Conservation (phyloP, 1,284 basidiomycete species). For the Irpex sp. region DNA sequence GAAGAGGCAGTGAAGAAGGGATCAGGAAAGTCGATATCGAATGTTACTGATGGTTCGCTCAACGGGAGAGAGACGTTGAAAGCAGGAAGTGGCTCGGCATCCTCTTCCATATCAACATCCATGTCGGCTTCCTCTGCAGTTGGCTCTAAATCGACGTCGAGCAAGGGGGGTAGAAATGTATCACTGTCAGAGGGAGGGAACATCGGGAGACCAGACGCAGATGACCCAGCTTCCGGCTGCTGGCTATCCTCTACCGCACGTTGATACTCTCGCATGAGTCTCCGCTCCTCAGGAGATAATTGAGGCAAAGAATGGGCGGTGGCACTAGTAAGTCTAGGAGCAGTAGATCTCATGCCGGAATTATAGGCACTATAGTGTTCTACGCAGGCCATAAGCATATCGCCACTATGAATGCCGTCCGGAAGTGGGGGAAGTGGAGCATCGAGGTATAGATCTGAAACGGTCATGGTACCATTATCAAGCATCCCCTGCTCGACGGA, state of each 20-base stretch:
- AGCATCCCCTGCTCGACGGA: background rate
- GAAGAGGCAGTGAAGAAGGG: background rate
- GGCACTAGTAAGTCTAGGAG: background rate
- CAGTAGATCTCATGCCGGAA: background rate
- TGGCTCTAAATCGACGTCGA: background rate
- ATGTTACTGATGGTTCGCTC: background rate
- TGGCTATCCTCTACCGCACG: background rate
- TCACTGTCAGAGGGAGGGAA: background rate
- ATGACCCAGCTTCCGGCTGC: background rate
- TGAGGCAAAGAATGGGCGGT: background rate
- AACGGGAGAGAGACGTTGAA: background rate
- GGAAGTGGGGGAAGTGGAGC: background rate
- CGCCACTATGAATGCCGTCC: background rate
- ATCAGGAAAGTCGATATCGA: background rate
- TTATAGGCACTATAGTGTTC: background rate
- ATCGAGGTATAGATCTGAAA: background rate
- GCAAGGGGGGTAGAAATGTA: background rate
- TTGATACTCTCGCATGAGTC: background rate
- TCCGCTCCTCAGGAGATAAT: background rate
- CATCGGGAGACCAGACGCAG: background rate
- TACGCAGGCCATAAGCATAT: background rate
- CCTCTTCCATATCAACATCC: background rate
- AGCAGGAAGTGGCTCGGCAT: background rate
- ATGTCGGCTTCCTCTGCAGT: background rate
- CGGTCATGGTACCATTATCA: background rate